Base-by-base conservation (phyloP, 2,329 filamentous ascomycete genomes). In the Penicillium palitans region DNA sequence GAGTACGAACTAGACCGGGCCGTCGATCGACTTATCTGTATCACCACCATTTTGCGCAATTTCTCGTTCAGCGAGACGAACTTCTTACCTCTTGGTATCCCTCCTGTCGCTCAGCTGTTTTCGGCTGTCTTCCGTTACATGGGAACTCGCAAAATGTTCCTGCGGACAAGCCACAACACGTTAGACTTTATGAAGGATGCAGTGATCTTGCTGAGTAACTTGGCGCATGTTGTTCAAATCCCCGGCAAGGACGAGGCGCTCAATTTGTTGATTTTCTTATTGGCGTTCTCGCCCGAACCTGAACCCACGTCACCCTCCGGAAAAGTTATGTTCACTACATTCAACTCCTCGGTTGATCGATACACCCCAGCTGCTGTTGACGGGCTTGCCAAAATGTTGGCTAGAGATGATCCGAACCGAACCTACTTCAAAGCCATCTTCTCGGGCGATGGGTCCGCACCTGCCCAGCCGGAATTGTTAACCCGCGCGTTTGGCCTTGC, bases 121-220 rank as follows among this genome's bases (percentile, higher is more conserved):
- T 91, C 91, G 58, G 87, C 87, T 46, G 85, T 93, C 4, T 92
- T 98, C 62, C 84, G 92, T 59, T 90, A 95, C 65, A 82, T 98
- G 15, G 95, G 93, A 31, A 97, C 93, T 4, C 88, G 92, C 15
- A 91, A 91, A 66, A 90, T 93, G 83, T 83, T 98, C 31, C 79
- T 98, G 42, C 87, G 91, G 40, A 91, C 87, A 4, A 84, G 95
- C 64, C 82, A 84, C 69, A 96, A 97, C 75, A 95, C 90, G 0
- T 80, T 97, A 64, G 95, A 99, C 74, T 93, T 98, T 68, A 96
- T 97, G 90, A 99, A 99, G 77, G 95, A 99, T 73, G 81, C 92
- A 31, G 86, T 98, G 58, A 88, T 91, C 17, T 87, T 96, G 65
- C 81, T 99, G 55, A 97, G 93, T 57, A 98, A 99, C 73, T 86